These are phyloP conservation scores for Dendrobium chrysotoxum DNA, from an alignment of 106 monocot species.

Conservation along the genomic window DNA sequence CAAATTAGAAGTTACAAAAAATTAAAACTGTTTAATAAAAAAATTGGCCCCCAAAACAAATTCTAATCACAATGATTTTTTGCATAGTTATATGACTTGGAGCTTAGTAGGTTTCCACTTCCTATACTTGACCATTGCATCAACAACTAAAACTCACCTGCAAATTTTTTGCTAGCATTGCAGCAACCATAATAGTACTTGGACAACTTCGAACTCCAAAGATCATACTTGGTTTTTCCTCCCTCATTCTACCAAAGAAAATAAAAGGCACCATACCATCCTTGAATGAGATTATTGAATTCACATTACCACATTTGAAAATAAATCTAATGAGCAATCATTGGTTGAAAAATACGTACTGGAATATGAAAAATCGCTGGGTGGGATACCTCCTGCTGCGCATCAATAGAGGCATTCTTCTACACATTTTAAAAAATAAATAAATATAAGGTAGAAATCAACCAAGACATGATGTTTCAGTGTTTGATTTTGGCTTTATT, in stretches of 20 bases:
- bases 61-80: neutral
- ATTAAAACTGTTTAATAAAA: neutral
- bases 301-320: neutral
- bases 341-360: slow-evolving; percentile 22
- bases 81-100: neutral
- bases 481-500: neutral
- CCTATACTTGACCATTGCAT: neutral
- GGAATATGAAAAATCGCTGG: slow-evolving; percentile 40
- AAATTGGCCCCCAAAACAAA: neutral
- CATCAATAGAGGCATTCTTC: slow-evolving; percentile 1
- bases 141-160: slow-evolving; percentile 27
- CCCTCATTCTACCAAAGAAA: slow-evolving; percentile 30
- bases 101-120: neutral
- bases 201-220: slow-evolving; percentile 67
- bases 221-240: slow-evolving; percentile 24
- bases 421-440: neutral
- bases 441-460: neutral
- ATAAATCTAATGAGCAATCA: neutral
- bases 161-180: slow-evolving; percentile 60
- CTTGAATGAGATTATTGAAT: neutral
- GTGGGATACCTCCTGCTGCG: slow-evolving; percentile 3
- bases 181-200: slow-evolving; percentile 68
- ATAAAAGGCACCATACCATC: neutral
- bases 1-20: neutral
- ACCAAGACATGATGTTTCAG: neutral